Evolutionary conservation across 2,329 filamentous ascomycete species (phyloP).

Genomic region (Phaeophleospora eucalypticola): DNA sequence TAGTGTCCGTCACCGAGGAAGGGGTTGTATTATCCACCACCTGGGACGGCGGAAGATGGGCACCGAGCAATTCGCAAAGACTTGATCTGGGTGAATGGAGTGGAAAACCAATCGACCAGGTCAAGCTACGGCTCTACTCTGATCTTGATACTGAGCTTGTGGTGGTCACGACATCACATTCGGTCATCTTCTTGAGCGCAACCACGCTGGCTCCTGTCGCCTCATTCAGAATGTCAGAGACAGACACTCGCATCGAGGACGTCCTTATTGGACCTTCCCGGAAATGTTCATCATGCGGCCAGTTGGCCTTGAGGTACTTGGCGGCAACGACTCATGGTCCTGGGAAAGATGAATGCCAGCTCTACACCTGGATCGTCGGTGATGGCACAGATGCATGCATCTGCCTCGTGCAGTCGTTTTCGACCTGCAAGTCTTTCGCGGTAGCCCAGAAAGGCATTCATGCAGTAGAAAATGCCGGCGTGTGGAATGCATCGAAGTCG

Average conservation of each 20-base stretch:
- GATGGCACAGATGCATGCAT: conserved; percentile 27
- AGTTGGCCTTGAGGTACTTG: conserved; percentile 57
- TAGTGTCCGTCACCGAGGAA: conserved; percentile 26
- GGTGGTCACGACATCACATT: conserved; percentile 15
- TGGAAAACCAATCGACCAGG: conserved; percentile 17
- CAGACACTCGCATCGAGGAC: conserved; percentile 7
- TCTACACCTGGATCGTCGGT: conserved; percentile 25
- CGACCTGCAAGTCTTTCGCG: conserved; percentile 14
- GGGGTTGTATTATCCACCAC: conserved; percentile 15
- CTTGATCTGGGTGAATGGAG: conserved; percentile 13
- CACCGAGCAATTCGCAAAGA: conserved; percentile 4
- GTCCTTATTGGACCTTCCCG: conserved; percentile 30
- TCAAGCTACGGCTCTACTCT: conserved; percentile 18
- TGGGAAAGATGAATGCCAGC: conserved; percentile 8
- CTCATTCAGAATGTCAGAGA: conserved; percentile 13
- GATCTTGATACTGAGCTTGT: conserved; percentile 24
- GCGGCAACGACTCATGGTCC: conserved; percentile 54
- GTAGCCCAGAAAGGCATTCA: conserved; percentile 11
- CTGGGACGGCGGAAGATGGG: conserved; percentile 19
- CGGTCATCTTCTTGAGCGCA: conserved; percentile 20
- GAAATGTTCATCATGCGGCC: conserved; percentile 50
- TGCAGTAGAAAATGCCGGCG: conserved; percentile 13
- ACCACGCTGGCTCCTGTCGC: conserved; percentile 16
- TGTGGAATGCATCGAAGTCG: conserved; percentile 21
- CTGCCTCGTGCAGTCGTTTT: conserved; percentile 19